Percentiles rank a stretch among this genome's conserved stretches.
Conservation (phyloP, 2,329 filamentous ascomycete genomes). For the Chaetomiaceae sp. region DNA sequence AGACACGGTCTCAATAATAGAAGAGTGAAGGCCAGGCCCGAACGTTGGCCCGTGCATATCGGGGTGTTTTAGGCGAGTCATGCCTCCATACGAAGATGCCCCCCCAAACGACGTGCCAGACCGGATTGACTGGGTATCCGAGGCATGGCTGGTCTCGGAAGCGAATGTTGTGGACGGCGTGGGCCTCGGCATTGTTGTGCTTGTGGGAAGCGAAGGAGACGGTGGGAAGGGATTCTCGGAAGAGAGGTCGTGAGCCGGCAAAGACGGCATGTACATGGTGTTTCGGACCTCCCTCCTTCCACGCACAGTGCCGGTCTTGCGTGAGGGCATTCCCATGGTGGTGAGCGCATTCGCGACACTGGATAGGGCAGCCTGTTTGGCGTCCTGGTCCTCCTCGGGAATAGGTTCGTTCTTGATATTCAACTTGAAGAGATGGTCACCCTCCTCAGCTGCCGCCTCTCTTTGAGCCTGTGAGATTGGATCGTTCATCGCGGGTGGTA, state of each 20-base stretch:
- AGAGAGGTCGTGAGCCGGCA: slow-evolving; percentile 33
- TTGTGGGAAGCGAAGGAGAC: slow-evolving; percentile 35
- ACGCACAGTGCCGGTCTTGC: slow-evolving; percentile 71
- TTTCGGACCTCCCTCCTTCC: slow-evolving; percentile 89
- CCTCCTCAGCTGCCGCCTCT: slow-evolving; percentile 58
- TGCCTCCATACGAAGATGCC: slow-evolving; percentile 36
- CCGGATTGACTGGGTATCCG: slow-evolving; percentile 86
- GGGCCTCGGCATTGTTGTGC: slow-evolving; percentile 34
- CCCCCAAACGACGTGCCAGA: slow-evolving; percentile 73
- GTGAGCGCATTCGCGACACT: slow-evolving; percentile 71
- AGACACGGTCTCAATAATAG: slow-evolving; percentile 87
- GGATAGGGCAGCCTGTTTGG: slow-evolving; percentile 66
- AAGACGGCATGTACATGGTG: slow-evolving; percentile 70
- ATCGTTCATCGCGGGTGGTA: slow-evolving; percentile 60
- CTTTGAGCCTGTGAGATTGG: slow-evolving; percentile 68
- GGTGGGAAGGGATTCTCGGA: slow-evolving; percentile 33
- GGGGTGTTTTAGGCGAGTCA: slow-evolving; percentile 69
- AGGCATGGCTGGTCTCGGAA: slow-evolving; percentile 59
- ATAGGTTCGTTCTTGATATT: slow-evolving; percentile 76
- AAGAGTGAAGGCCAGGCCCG: slow-evolving; percentile 75
- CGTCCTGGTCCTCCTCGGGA: slow-evolving; percentile 70
- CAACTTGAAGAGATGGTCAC: slow-evolving; percentile 68
- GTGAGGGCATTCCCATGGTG: slow-evolving; percentile 56
- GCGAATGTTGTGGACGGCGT: slow-evolving; percentile 52
- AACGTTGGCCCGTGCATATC: slow-evolving; percentile 73